These are phyloP conservation scores for Domatiomyces catenatus DNA, from an alignment of 2,329 filamentous ascomycete genomes.

Conservation along the genomic window DNA sequence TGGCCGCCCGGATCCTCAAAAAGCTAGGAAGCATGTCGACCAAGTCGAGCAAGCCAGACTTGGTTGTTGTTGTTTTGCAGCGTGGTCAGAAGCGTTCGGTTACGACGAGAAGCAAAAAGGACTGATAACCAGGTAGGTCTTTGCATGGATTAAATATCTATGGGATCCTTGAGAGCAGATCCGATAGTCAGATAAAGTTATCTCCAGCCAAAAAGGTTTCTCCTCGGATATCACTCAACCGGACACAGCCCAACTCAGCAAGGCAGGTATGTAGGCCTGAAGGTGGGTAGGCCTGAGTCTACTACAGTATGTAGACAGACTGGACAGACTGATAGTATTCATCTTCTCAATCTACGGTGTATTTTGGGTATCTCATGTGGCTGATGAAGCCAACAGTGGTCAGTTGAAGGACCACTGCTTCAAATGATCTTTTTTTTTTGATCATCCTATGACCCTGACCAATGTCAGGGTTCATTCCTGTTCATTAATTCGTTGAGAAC, in stretches of 20 bases:
- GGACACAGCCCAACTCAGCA: too few relatives aligned
- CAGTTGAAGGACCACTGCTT: background rate
- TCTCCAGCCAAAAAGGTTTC: background rate
- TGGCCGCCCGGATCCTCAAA: background rate
- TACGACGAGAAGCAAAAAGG: too few relatives aligned
- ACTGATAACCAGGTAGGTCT: too few relatives aligned
- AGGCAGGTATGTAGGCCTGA: too few relatives aligned
- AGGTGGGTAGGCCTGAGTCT: too few relatives aligned
- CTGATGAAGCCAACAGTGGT: background rate
- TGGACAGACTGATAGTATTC: background rate
- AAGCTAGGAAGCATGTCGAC: background rate
- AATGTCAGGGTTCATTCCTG: background rate
- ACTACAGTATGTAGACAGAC: background rate
- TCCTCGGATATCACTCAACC: background rate
- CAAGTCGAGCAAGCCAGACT: too few relatives aligned
- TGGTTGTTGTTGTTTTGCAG: too few relatives aligned
- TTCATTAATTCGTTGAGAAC: background rate
- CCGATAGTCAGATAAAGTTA: background rate
- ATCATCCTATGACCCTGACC: background rate
- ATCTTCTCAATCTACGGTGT: background rate
- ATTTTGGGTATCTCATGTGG: background rate
- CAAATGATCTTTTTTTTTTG: background rate
- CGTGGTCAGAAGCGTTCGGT: too few relatives aligned
- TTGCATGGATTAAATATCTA: too few relatives aligned
- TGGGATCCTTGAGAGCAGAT: too few relatives aligned